phyloP scores from a whole-genome alignment of 768 basidiomycete genomes.

The Candolleomyces efflorescens region DNA sequence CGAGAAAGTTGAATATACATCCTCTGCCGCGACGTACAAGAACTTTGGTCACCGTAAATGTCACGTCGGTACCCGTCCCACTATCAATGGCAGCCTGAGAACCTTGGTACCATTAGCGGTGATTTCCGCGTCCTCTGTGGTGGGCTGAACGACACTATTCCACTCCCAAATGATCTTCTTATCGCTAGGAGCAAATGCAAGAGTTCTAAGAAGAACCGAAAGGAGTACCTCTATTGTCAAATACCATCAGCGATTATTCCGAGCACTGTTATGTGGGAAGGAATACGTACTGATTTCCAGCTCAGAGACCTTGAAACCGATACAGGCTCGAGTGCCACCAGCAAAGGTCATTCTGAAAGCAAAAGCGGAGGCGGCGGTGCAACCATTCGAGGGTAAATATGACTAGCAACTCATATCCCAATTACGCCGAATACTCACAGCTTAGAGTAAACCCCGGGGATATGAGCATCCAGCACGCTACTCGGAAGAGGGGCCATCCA shows the following conservation, averaged over 20 bases:
- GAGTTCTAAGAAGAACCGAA: slow-evolving; percentile 6
- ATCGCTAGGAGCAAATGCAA: slow-evolving; percentile 10
- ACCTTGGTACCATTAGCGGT: not conserved
- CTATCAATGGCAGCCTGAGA: not conserved
- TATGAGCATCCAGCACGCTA: slow-evolving; percentile 17
- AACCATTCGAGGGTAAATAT: too few species aligned
- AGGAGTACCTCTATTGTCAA: slow-evolving; percentile 9
- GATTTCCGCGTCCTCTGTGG: not conserved
- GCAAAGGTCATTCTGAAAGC: slow-evolving; percentile 39
- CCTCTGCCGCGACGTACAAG: too few species aligned
- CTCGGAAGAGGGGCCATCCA: slow-evolving; percentile 33
- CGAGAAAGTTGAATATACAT: too few species aligned
- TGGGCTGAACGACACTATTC: slow-evolving; percentile 13
- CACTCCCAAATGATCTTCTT: slow-evolving; percentile 13
- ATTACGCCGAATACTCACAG: slow-evolving; percentile 3
- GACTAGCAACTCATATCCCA: not conserved
- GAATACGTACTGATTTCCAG: slow-evolving; percentile 40
- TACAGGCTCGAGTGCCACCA: slow-evolving; percentile 40
- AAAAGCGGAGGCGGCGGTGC: not conserved
- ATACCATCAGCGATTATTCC: not conserved
- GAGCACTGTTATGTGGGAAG: not conserved
- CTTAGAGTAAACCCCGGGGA: slow-evolving; percentile 15
- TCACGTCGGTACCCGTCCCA: not conserved
- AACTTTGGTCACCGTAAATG: too few species aligned
- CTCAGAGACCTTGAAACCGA: slow-evolving; percentile 47